These are phyloP conservation scores for Colletotrichum sp. DNA, from an alignment of 2,329 filamentous ascomycete genomes.

Conservation along the genomic window DNA sequence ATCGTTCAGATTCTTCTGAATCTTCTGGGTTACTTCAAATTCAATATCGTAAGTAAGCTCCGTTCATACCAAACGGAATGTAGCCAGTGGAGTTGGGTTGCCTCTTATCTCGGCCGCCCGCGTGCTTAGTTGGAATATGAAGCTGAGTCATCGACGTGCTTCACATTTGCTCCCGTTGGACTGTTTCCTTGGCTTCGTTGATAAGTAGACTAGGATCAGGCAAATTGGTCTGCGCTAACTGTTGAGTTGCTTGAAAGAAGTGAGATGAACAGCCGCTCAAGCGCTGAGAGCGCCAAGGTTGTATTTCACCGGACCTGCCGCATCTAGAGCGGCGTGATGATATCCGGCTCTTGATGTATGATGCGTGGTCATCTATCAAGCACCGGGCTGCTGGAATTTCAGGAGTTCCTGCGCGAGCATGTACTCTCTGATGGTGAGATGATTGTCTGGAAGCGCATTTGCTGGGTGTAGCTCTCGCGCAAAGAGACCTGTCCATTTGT, in stretches of 20 bases:
- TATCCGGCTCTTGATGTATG: too few relatives aligned
- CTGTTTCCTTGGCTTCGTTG: neutral
- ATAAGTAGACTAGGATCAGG: rapidly evolving
- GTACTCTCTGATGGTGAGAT: neutral
- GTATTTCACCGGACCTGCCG: too few relatives aligned
- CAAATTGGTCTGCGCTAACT: rapidly evolving
- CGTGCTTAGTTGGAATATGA: too few relatives aligned
- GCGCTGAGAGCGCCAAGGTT: too few relatives aligned
- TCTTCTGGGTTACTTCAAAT: too few relatives aligned
- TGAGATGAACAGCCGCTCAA: too few relatives aligned
- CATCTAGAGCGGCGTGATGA: too few relatives aligned
- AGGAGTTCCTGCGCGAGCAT: neutral
- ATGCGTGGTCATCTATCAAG: too few relatives aligned
- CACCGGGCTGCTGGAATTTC: rapidly evolving
- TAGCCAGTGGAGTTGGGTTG: neutral
- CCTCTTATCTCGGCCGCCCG: neutral
- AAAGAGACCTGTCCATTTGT: neutral
- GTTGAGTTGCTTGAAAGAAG: neutral
- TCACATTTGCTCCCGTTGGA: neutral
- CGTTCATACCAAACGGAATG: neutral
- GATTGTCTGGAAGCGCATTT: neutral
- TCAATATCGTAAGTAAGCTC: too few relatives aligned
- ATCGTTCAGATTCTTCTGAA: too few relatives aligned
- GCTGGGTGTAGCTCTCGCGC: neutral
- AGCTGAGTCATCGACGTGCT: neutral